Percentiles rank a stretch among this genome's conserved stretches.
Evolutionary conservation across 1,284 basidiomycete genomes (phyloP).

Genomic region (Schizophyllum commune): DNA sequence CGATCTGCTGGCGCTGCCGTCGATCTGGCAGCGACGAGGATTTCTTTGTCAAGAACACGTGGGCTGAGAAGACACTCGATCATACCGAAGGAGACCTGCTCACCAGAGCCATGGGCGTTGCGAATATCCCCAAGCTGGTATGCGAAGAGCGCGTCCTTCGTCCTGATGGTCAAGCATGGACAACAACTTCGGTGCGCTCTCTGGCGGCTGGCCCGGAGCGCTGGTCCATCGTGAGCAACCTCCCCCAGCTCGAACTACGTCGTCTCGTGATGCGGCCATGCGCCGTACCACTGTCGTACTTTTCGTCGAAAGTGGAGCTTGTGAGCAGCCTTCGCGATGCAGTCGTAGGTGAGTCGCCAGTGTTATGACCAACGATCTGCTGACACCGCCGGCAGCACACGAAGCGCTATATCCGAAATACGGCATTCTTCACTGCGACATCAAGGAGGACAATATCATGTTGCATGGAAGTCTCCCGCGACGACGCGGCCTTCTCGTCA

Average conservation of each 20-base stretch:
- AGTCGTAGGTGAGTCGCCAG: conserved; percentile 1
- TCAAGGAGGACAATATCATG: neutral
- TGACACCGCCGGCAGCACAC: conserved; percentile 1
- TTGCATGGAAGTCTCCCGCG: neutral
- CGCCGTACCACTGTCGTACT: neutral
- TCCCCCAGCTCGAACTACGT: neutral
- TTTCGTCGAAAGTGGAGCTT: neutral
- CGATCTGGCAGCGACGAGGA: neutral
- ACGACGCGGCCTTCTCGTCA: conserved; percentile 4
- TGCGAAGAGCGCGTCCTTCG: neutral
- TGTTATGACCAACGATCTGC: neutral
- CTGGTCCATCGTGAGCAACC: neutral
- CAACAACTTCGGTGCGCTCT: neutral
- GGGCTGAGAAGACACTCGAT: neutral
- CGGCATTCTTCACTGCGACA: neutral
- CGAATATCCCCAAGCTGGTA: neutral
- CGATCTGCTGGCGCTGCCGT: conserved; percentile 5
- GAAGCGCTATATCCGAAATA: neutral
- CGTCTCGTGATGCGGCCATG: neutral
- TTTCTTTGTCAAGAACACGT: conserved; percentile 6
- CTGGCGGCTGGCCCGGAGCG: neutral
- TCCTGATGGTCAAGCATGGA: neutral
- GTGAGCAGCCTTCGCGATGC: neutral
- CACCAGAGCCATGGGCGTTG: neutral
- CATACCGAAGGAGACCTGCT: conserved; percentile 5